Evolutionary conservation across 2,329 filamentous ascomycete genomes (phyloP).

Genomic region (Monascus ruber): DNA sequence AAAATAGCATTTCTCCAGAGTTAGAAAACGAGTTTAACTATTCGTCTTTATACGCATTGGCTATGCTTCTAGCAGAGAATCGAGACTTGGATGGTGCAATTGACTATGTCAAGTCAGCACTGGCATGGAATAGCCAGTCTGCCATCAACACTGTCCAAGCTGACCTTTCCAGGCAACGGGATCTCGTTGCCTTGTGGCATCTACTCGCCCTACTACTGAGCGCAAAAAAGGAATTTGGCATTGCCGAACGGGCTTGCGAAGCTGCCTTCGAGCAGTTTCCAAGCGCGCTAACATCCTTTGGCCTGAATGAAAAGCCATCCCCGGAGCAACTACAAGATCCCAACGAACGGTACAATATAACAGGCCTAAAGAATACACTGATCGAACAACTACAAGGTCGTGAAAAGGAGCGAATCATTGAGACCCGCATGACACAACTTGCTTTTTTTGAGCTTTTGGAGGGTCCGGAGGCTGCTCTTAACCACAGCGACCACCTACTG

Average conservation of each 20-base stretch:
- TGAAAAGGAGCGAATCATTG: slow-evolving; percentile 79
- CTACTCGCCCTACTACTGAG: slow-evolving; percentile 76
- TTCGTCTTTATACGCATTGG: slow-evolving; percentile 68
- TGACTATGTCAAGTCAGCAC: slow-evolving; percentile 64
- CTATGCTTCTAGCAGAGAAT: slow-evolving; percentile 76
- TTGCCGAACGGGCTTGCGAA: slow-evolving; percentile 73
- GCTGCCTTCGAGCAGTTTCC: slow-evolving; percentile 85
- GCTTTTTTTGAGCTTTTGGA: slow-evolving; percentile 72
- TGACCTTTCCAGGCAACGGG: slow-evolving; percentile 28
- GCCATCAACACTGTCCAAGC: slow-evolving; percentile 12
- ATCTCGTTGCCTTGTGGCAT: slow-evolving; percentile 79
- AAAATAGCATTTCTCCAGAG: slow-evolving; percentile 58
- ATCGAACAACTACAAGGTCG: slow-evolving; percentile 69
- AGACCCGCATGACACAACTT: slow-evolving; percentile 92
- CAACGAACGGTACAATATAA: slow-evolving; percentile 7
- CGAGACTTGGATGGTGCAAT: slow-evolving; percentile 71
- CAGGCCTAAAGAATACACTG: slow-evolving; percentile 37
- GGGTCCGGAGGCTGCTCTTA: slow-evolving; percentile 74
- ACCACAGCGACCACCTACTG: slow-evolving; percentile 74
- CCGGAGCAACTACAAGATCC: slow-evolving; percentile 14
- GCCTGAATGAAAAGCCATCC: slow-evolving; percentile 40
- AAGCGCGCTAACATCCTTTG: slow-evolving; percentile 58
- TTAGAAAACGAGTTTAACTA: slow-evolving; percentile 57
- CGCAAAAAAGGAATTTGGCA: slow-evolving; percentile 71
- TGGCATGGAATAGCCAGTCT: slow-evolving; percentile 43